Base-by-base conservation (phyloP, 2,329 filamentous ascomycete genomes). In the Colletotrichum gigasporum region DNA sequence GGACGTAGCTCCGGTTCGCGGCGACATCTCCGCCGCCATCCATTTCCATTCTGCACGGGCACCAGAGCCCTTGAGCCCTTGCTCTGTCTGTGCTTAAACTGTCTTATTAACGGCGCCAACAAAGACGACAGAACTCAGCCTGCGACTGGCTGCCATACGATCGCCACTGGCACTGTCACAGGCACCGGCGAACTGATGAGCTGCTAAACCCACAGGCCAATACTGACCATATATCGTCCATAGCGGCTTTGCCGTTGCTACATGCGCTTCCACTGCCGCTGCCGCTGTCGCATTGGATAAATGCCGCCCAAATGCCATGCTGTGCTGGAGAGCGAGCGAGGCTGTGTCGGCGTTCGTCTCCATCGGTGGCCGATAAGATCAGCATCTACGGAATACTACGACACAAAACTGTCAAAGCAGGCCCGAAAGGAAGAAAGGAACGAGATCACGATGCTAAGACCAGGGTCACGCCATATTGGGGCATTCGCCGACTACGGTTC, bases 81-180 rank as follows among this genome's bases (percentile, higher is more conserved):
- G 61, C 34, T 20, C 16, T 58, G 37, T 59, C 60, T 42, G 45
- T 58, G 54, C 53, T 59, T 42, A 34, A 28, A 44, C 32, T 47
- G 45, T 63, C 53, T 51, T 30, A 28, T 45, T 20, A 32, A 60
- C 39, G 32, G 41, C 47, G 32, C 41, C 47, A 53, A 53, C 32
- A 41, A 48, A 48, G 39, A 32, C 4, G 30, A 37, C 48, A 24
- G 20, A 18, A 44, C 16, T 16, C 18, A 26, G 39, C 47, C 39
- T 51, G 26, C 30, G 28, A 63, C 39, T 63, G 60, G 54, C 7
- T 60, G 39, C 32, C 39, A 34, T 64, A 60, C 61, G 61, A 64
- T 61, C 55, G 61, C 37, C 56, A 41, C 20, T 47, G 32, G n/a
- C n/a, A n/a, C n/a, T n/a, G n/a, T n/a, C n/a, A n/a, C n/a, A n/a